Percentiles rank a stretch among this genome's conserved stretches.
Evolutionary conservation across 805 yeast species (phyloP).

Genomic region (Monosporozyma yasuniensis): DNA sequence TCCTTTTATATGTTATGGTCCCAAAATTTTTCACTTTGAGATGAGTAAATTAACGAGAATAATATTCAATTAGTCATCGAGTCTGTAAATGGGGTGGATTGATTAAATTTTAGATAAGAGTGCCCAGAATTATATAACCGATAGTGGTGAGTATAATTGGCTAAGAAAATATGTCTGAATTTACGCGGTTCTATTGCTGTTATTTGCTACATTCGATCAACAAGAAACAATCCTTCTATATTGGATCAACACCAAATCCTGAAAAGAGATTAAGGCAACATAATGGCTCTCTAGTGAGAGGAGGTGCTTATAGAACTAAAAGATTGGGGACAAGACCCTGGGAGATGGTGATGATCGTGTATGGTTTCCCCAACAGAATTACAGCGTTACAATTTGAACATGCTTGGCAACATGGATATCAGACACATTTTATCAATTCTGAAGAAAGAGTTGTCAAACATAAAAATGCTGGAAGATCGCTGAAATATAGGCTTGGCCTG

Average conservation of each 20-base stretch:
- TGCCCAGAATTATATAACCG: too few relatives aligned
- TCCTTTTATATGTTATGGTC: neutral
- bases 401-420: conserved; percentile 70
- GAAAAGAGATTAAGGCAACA: conserved; percentile 62
- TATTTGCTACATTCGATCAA: conserved; percentile 56
- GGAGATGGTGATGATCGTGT: conserved; percentile 54
- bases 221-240: conserved; percentile 52
- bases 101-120: too few relatives aligned
- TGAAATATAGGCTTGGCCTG: conserved; percentile 42
- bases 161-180: neutral
- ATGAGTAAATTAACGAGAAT: neutral
- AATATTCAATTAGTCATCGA: neutral
- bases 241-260: conserved; percentile 81
- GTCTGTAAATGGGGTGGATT: neutral
- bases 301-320: conserved; percentile 67
- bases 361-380: conserved; percentile 63
- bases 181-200: conserved; percentile 49
- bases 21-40: neutral
- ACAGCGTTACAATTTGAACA: conserved; percentile 76
- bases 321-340: conserved; percentile 57
- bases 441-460: conserved; percentile 32
- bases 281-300: conserved; percentile 53
- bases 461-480: conserved; percentile 33
- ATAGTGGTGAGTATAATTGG: neutral
- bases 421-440: conserved; percentile 47